Evolutionary conservation across 1,284 basidiomycete species (phyloP).

Genomic region (Cutaneotrichosporon mucoides): DNA sequence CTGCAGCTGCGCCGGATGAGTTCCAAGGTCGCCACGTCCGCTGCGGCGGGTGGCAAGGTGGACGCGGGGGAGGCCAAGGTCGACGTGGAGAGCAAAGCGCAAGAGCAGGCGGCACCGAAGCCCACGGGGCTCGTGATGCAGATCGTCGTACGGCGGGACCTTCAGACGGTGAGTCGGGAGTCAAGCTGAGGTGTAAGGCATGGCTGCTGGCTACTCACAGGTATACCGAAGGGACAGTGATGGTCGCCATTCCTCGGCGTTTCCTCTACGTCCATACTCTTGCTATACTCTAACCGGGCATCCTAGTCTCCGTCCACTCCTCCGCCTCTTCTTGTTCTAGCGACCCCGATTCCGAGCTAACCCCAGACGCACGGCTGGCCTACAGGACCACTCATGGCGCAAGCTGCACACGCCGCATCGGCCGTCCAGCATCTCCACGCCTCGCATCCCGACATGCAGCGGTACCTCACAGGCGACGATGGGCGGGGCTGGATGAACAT

Average conservation of each 20-base stretch:
- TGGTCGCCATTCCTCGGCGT: too few relatives aligned
- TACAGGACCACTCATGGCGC: conserved; percentile 53
- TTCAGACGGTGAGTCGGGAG: conserved; percentile 34
- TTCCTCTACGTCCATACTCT: too few relatives aligned
- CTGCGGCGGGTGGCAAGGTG: too few relatives aligned
- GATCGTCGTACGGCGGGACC: conserved; percentile 46
- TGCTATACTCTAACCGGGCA: too few relatives aligned
- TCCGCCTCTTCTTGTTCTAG: too few relatives aligned
- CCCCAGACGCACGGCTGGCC: conserved; percentile 47
- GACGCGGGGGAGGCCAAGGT: too few relatives aligned
- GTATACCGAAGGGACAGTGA: too few relatives aligned
- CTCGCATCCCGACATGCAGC: conserved; percentile 34
- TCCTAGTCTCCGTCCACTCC: too few relatives aligned
- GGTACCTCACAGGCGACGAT: conserved; percentile 38
- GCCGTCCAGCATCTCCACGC: conserved; percentile 43
- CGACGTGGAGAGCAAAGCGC: too few relatives aligned
- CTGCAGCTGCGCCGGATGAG: too few relatives aligned
- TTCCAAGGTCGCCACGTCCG: too few relatives aligned
- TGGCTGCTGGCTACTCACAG: too few relatives aligned
- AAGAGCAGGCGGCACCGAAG: conserved; percentile 10
- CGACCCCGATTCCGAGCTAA: conserved; percentile 1
- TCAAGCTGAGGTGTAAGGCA: not conserved
- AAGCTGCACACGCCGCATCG: conserved; percentile 52
- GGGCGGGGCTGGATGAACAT: conserved; percentile 40
- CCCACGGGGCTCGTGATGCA: conserved; percentile 47